phyloP scores from a whole-genome alignment of 768 basidiomycete species.

The Panaeolus cyanescens region DNA sequence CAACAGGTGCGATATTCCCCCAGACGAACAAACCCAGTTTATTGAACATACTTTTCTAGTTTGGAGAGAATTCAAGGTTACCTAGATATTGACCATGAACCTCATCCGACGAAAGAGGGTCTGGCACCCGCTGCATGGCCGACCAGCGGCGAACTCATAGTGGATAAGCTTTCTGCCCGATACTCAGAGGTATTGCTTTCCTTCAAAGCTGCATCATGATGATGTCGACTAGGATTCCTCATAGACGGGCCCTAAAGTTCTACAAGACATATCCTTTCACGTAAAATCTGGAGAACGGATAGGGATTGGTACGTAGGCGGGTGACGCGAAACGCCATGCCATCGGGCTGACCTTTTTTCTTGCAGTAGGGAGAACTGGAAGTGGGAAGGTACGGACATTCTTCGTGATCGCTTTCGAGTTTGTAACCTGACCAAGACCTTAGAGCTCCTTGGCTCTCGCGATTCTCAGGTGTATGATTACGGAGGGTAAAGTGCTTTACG shows the following conservation, averaged over 20 bases:
- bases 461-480: constrained; percentile 60
- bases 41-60: constrained; percentile 18
- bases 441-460: constrained; percentile 58
- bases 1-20: constrained; percentile 25
- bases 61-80: constrained; percentile 75
- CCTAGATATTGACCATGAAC: constrained; percentile 60
- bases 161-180: constrained; percentile 57
- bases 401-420: neutral
- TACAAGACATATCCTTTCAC: constrained; percentile 52
- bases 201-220: neutral
- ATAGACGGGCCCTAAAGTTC: constrained; percentile 48
- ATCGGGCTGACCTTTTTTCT: constrained; percentile 17
- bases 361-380: constrained; percentile 45
- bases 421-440: neutral
- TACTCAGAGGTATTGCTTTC: constrained; percentile 40
- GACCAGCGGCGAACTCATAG: constrained; percentile 52
- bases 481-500: constrained; percentile 56
- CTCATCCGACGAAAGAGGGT: constrained; percentile 35
- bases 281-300: constrained; percentile 58
- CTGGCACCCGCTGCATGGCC: constrained; percentile 71
- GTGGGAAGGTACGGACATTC: constrained; percentile 38
- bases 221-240: too few species aligned
- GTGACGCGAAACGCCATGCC: constrained; percentile 59
- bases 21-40: neutral
- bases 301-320: constrained; percentile 73